A percentile compares a stretch with the other conserved stretches of the same genome.
Evolutionary conservation across 306 rosid species (phyloP).

Genomic region (Cyamopsis tetragonoloba): DNA sequence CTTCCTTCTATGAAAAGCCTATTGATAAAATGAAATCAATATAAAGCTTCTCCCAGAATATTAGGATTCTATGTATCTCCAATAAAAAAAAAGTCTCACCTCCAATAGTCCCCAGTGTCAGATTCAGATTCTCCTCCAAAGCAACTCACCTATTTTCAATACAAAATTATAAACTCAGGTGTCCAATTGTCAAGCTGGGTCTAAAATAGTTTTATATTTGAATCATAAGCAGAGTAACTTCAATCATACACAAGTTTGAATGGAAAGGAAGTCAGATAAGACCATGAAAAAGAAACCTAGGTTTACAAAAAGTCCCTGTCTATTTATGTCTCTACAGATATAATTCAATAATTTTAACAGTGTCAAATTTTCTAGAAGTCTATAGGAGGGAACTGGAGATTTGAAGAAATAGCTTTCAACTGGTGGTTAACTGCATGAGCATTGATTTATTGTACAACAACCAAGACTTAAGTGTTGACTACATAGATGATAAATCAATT

Average conservation of each 20-base stretch:
- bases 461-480: not conserved
- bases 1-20: slow-evolving; percentile 81
- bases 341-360: not conserved
- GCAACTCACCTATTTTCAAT: slow-evolving; percentile 78
- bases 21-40: slow-evolving; percentile 18
- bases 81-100: slow-evolving; percentile 38
- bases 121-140: slow-evolving; percentile 75
- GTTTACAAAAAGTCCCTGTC: not conserved
- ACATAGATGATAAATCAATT: slow-evolving; percentile 4
- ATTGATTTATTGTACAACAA: not conserved
- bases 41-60: slow-evolving; percentile 22
- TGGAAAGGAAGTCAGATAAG: not conserved
- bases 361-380: not conserved
- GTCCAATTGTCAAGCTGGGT: not conserved
- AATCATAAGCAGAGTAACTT: slow-evolving; percentile 15
- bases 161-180: slow-evolving; percentile 13
- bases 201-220: slow-evolving; percentile 2
- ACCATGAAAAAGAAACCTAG: not conserved
- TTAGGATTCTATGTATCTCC: not conserved
- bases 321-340: not conserved
- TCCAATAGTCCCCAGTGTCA: slow-evolving; percentile 92
- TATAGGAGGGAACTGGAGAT: not conserved
- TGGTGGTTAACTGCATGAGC: not conserved
- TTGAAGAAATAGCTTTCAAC: not conserved
- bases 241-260: not conserved